These are phyloP conservation scores for Phialophora expanda DNA, from an alignment of 2,329 filamentous ascomycete species.

Conservation along the genomic window DNA sequence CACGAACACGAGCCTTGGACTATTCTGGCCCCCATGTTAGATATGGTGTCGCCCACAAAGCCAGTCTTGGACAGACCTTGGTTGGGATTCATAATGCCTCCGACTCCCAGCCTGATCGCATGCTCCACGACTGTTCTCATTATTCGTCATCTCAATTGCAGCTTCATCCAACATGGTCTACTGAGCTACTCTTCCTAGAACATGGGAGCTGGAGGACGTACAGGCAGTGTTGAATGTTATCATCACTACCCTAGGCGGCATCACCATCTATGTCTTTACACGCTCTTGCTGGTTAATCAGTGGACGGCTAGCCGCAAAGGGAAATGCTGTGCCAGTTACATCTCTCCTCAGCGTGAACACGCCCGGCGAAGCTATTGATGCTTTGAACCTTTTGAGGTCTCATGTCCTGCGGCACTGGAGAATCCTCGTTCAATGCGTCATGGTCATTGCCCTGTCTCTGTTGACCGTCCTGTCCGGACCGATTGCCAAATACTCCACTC, in stretches of 20 bases:
- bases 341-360: conserved; percentile 27
- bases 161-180: background rate
- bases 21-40: background rate
- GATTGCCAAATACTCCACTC: conserved; percentile 27
- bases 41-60: background rate
- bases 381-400: conserved; percentile 24
- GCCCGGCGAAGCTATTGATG: conserved; percentile 27
- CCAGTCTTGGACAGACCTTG: background rate
- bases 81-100: background rate
- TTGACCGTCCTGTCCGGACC: conserved; percentile 24
- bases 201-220: conserved; percentile 31
- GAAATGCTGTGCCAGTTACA: conserved; percentile 21
- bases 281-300: conserved; percentile 25
- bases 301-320: conserved; percentile 18
- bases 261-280: conserved; percentile 26
- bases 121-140: background rate
- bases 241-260: conserved; percentile 25
- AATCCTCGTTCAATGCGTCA: conserved; percentile 24
- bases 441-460: conserved; percentile 24
- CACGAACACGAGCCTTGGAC: background rate
- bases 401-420: conserved; percentile 22
- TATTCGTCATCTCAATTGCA: background rate
- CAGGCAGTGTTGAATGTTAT: conserved; percentile 31
- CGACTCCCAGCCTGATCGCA: background rate
- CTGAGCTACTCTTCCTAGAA: conserved; percentile 19